These are phyloP conservation scores for Talaromyces sp. DNA, from an alignment of 2,329 filamentous ascomycete genomes.

Conservation along the genomic window DNA sequence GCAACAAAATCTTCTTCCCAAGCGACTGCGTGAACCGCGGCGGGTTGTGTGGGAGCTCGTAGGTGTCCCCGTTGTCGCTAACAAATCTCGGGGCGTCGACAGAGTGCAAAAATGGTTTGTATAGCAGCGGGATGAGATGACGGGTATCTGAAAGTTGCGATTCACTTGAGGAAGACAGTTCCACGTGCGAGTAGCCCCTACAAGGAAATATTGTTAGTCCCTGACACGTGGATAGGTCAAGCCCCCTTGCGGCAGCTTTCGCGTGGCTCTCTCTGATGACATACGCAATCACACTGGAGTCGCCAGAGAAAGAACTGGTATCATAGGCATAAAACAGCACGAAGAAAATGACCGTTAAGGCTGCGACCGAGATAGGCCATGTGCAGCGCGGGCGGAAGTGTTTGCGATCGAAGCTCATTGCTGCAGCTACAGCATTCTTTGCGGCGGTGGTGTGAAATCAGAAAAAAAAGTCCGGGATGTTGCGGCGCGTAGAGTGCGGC, in stretches of 20 bases:
- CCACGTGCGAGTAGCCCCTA: constrained; percentile 4
- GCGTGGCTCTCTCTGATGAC: neutral
- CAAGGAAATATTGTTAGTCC: neutral
- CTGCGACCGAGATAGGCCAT: constrained; percentile 7
- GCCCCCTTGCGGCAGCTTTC: neutral
- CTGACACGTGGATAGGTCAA: neutral
- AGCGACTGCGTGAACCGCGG: constrained; percentile 8
- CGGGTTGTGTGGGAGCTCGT: constrained; percentile 6
- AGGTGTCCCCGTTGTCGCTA: constrained; percentile 5
- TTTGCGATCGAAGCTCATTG: constrained; percentile 9
- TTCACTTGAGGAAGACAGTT: constrained; percentile 4
- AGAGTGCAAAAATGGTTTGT: constrained; percentile 9
- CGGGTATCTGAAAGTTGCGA: constrained; percentile 1
- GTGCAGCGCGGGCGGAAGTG: constrained; percentile 7
- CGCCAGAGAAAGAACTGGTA: neutral
- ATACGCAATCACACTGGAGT: constrained; percentile 7
- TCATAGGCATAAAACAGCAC: constrained; percentile 9
- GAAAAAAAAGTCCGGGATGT: neutral
- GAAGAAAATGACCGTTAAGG: neutral
- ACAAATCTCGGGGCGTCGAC: constrained; percentile 7
- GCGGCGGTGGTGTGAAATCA: neutral
- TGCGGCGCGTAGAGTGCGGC: neutral
- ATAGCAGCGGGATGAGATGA: constrained; percentile 7
- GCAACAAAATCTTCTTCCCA: constrained; percentile 5
- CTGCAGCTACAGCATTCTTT: neutral